phyloP scores from a whole-genome alignment of 75 land plant species.

The Selaginella tamariscina region DNA sequence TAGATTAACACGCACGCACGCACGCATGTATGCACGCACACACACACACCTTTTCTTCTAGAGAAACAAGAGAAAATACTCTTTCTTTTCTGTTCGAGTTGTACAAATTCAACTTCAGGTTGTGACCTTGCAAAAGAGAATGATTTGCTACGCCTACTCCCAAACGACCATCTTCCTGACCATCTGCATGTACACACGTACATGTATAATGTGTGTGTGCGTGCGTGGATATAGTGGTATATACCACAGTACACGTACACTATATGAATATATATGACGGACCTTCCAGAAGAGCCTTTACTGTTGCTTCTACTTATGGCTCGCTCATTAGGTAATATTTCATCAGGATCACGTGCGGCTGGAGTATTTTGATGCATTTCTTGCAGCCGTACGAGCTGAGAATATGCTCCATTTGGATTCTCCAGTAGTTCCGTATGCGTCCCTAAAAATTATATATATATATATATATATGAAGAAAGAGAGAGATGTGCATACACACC shows the following conservation, averaged over 20 bases:
- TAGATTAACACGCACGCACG: too few species aligned
- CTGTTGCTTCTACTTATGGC: slow-evolving; percentile 7
- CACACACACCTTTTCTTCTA: too few species aligned
- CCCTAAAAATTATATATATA: slow-evolving; percentile 30
- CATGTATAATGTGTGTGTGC: too few species aligned
- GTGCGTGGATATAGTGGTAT: too few species aligned
- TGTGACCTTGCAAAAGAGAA: neutral
- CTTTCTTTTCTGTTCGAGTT: neutral
- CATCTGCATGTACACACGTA: too few species aligned
- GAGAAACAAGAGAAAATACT: slow-evolving; percentile 16
- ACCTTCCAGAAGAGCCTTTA: slow-evolving; percentile 2
- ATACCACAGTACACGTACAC: too few species aligned
- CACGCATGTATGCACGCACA: too few species aligned
- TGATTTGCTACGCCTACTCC: neutral
- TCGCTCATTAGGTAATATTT: neutral
- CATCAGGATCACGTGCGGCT: neutral
- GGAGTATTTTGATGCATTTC: slow-evolving; percentile 31
- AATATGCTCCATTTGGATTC: slow-evolving; percentile 53
- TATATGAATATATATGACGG: too few species aligned
- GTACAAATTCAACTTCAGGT: neutral
- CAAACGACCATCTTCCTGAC: neutral
- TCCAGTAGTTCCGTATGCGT: slow-evolving; percentile 45
- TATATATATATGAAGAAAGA: neutral
- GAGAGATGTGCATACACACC: slow-evolving; percentile 13
- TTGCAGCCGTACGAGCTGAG: slow-evolving; percentile 58